A percentile compares a stretch with the other conserved stretches of the same genome.
Evolutionary conservation across 495 filamentous ascomycete species (phyloP).

Genomic region (Penicillium tannophilum): DNA sequence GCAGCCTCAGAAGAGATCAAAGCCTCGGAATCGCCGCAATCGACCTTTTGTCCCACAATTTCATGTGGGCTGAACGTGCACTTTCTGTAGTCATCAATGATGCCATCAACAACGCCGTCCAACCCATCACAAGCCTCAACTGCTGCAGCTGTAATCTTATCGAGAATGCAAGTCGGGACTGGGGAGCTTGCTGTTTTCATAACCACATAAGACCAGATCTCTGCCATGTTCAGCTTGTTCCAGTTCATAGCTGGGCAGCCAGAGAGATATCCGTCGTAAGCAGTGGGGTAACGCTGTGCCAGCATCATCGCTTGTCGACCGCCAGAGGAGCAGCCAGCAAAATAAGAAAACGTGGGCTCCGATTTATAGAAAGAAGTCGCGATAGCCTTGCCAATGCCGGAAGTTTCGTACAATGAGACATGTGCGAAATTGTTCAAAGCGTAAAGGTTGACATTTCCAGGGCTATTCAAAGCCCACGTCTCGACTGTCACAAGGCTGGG

Average conservation of each 20-base stretch:
- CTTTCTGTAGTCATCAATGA: neutral
- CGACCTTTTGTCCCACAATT: neutral
- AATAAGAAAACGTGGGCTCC: neutral
- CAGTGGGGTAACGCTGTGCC: constrained; percentile 5
- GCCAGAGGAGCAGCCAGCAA: constrained; percentile 2
- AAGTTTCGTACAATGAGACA: neutral
- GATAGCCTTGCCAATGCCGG: constrained; percentile 4
- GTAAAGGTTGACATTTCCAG: neutral
- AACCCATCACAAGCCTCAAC: neutral
- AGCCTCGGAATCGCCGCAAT: neutral
- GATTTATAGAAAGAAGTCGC: neutral
- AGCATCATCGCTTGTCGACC: constrained; percentile 8
- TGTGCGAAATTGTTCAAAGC: neutral
- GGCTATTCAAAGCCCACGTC: neutral
- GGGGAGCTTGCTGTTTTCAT: neutral
- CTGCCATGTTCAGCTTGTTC: neutral
- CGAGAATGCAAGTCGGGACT: neutral
- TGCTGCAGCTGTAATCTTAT: neutral
- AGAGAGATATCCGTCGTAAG: neutral
- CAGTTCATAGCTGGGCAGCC: constrained; percentile 2
- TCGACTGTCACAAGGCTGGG: no score
- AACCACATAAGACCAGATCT: neutral
- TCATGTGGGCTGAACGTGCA: neutral
- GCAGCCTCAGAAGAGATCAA: neutral
- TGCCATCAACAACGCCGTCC: neutral